A percentile compares a stretch with the other conserved stretches of the same genome.
These are phyloP conservation scores for Meripilus lineatus DNA, from an alignment of 1,284 basidiomycete species.

Conservation along the genomic window DNA sequence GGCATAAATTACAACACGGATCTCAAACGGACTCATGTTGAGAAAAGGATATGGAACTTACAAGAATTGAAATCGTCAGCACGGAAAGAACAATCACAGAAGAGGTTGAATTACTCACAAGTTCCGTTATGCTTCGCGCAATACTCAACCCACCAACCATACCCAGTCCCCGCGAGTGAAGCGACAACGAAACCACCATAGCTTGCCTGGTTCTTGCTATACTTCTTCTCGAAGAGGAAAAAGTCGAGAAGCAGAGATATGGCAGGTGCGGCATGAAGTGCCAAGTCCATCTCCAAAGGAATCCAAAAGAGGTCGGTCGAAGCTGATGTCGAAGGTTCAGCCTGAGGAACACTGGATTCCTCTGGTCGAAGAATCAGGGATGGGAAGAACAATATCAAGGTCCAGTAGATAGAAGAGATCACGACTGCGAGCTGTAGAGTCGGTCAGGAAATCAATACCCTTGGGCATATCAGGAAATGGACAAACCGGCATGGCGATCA, in stretches of 20 bases:
- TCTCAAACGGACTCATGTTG: constrained; percentile 47
- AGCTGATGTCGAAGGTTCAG: constrained; percentile 32
- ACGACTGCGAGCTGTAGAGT: constrained; percentile 53
- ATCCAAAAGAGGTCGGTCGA: constrained; percentile 40
- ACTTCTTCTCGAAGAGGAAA: constrained; percentile 61
- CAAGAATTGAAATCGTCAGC: constrained; percentile 1
- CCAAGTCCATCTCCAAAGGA: constrained; percentile 59
- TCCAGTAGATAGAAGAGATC: constrained; percentile 73
- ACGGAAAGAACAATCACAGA: background rate
- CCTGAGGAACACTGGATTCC: constrained; percentile 17
- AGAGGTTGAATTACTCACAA: constrained; percentile 42
- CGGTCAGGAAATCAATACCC: background rate
- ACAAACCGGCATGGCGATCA: constrained; percentile 56
- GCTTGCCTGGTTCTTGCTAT: constrained; percentile 39
- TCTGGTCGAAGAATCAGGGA: constrained; percentile 42
- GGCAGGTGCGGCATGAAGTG: constrained; percentile 64
- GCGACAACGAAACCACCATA: constrained; percentile 43
- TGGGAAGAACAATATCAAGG: constrained; percentile 48
- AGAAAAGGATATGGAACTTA: constrained; percentile 82
- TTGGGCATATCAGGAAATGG: background rate
- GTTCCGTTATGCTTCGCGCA: constrained; percentile 56
- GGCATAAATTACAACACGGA: constrained; percentile 59
- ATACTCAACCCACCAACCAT: constrained; percentile 65
- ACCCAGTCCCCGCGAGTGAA: constrained; percentile 43
- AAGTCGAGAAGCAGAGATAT: constrained; percentile 65